Evolutionary conservation across 805 yeast genomes (phyloP).

Genomic region (Cyberlindnera maclurae): DNA sequence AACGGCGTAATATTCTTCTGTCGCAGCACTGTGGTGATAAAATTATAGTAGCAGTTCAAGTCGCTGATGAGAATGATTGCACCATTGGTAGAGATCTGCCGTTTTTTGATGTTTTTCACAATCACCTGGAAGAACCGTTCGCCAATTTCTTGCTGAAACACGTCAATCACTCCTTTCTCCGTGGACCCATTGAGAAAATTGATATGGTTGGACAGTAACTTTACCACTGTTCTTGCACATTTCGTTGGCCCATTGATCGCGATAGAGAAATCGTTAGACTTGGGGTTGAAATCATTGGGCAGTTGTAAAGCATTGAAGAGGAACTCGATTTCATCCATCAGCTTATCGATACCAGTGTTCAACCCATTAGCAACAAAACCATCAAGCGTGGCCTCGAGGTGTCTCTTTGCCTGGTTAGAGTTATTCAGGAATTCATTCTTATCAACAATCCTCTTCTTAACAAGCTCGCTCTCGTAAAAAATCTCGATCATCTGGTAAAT

Average conservation of each 20-base stretch:
- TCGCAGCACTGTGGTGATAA: slow-evolving; percentile 49
- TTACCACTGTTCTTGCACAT: slow-evolving; percentile 59
- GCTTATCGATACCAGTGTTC: slow-evolving; percentile 84
- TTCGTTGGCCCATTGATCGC: slow-evolving; percentile 42
- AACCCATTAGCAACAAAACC: slow-evolving; percentile 89
- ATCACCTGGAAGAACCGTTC: slow-evolving; percentile 73
- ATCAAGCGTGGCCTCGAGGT: slow-evolving; percentile 75
- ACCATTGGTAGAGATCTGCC: slow-evolving; percentile 70
- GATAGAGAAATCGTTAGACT: slow-evolving; percentile 6
- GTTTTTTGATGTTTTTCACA: slow-evolving; percentile 68
- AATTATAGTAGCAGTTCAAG: slow-evolving; percentile 69
- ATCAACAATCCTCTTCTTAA: slow-evolving; percentile 46
- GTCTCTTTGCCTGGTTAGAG: slow-evolving; percentile 71
- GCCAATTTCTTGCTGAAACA: slow-evolving; percentile 91
- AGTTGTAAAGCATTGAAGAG: slow-evolving; percentile 47
- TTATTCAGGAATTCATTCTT: slow-evolving; percentile 75
- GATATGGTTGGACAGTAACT: slow-evolving; percentile 63
- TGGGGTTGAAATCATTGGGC: slow-evolving; percentile 58
- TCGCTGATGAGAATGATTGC: slow-evolving; percentile 80
- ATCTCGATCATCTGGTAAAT: slow-evolving; percentile 89
- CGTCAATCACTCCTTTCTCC: slow-evolving; percentile 82
- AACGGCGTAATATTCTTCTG: slow-evolving; percentile 68
- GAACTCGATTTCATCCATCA: slow-evolving; percentile 73
- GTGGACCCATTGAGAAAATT: slow-evolving; percentile 71
- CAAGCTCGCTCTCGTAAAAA: slow-evolving; percentile 81